A percentile compares a stretch with the other conserved stretches of the same genome.
These are phyloP conservation scores for Penicillium bovifimosum DNA, from an alignment of 495 filamentous ascomycete genomes.

Conservation along the genomic window DNA sequence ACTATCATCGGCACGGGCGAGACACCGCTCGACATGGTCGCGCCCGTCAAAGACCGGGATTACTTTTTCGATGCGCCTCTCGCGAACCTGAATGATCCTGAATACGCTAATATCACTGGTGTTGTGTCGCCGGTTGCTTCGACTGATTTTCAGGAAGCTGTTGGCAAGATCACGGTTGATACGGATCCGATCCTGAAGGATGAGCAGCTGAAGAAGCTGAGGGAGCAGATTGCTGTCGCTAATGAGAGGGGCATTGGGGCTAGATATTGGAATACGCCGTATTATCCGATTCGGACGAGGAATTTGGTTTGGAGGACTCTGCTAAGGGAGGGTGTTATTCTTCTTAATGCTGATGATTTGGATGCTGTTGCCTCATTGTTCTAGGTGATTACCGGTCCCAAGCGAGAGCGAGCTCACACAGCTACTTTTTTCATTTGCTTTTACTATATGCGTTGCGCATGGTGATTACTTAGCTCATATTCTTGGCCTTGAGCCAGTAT, in stretches of 20 bases:
- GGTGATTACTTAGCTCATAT: not conserved
- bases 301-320: slow-evolving; percentile 67
- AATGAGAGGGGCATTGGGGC: slow-evolving; percentile 57
- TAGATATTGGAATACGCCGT: slow-evolving; percentile 70
- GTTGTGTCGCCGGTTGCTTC: slow-evolving; percentile 50
- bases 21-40: slow-evolving; percentile 62
- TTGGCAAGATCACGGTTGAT: slow-evolving; percentile 36
- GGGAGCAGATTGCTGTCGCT: slow-evolving; percentile 56
- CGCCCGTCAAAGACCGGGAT: slow-evolving; percentile 44
- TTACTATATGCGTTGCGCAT: not conserved
- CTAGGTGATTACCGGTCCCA: slow-evolving; percentile 1
- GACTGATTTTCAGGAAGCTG: slow-evolving; percentile 34
- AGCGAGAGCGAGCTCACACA: not conserved
- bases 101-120: slow-evolving; percentile 39
- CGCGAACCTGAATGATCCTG: slow-evolving; percentile 35
- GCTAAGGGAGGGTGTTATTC: slow-evolving; percentile 59
- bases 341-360: slow-evolving; percentile 78
- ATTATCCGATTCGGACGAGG: slow-evolving; percentile 58
- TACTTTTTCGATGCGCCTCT: slow-evolving; percentile 62
- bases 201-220: slow-evolving; percentile 53
- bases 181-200: slow-evolving; percentile 29
- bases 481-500: no score
- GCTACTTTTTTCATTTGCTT: no score
- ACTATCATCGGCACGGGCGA: slow-evolving; percentile 79
- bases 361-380: slow-evolving; percentile 45